Base-by-base conservation (phyloP, 495 filamentous ascomycete genomes). In the Glonium stellatum region DNA sequence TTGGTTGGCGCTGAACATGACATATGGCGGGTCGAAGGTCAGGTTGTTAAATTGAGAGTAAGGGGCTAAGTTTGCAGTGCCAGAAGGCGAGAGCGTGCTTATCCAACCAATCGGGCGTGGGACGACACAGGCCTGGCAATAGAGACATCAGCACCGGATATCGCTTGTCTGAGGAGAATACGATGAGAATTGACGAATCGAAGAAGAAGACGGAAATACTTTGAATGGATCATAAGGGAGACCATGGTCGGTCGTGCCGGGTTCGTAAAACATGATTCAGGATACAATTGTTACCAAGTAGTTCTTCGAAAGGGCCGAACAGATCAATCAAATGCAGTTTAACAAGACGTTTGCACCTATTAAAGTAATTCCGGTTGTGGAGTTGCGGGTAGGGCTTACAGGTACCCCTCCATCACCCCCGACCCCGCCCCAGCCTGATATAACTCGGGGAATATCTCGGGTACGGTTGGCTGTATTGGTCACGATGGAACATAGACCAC, bases 31-130 rank as follows among this genome's bases (percentile, higher is more conserved):
- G 69, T 82, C 79, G 69, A 80, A 85, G 46, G 79, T 80, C 0
- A 84, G 73, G 64, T 84, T 85, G 64, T 77, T 82, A 73, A 84
- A 83, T 68, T 83, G 81, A 0, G 67, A 75, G 68, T 77, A 85
- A 0, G 82, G 82, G 0, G 79, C 81, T 5, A 84, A 73, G 61
- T 84, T 83, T 59, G 70, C 58, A 11, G 54, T 55, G 52, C 73
- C 73, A 35, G 57, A 25, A 23, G 57, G 55, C 13, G 67, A 72
- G 39, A 69, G 59, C 1, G 73, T 71, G 22, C 67, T 71, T 47
- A 75, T 73, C 73, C 73, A 75, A 56, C 73, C 73, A 19, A 75
- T 74, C 10, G 73, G 72, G 18, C 73, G 67, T 1, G 73, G 73
- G 49, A 70, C 63, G 1, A 75, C 73, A 66, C 73, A 75, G 34